Conservation (phyloP, 306 rosid species). For the Lithocarpus polystachyus region DNA sequence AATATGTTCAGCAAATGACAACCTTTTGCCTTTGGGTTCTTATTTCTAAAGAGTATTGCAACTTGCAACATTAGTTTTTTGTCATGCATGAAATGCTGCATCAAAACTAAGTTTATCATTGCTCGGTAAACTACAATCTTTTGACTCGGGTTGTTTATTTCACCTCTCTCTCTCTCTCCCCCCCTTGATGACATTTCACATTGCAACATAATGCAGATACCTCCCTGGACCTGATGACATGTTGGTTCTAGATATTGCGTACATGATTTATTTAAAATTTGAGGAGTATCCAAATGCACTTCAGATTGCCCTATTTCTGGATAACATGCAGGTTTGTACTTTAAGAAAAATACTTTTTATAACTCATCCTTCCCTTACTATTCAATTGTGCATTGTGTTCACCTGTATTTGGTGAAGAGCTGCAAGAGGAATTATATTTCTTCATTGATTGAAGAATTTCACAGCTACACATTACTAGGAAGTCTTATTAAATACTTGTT, state of each 20-base stretch:
- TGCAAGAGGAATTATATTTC: neutral
- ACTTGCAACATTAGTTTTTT: neutral
- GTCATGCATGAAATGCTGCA: neutral
- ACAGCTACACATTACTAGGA: neutral
- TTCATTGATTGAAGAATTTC: neutral
- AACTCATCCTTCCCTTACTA: neutral
- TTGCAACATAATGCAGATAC: slow-evolving; percentile 52
- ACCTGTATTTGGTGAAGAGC: neutral
- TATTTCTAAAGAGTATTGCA: neutral
- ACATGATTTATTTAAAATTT: slow-evolving; percentile 65
- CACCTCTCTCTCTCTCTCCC: neutral
- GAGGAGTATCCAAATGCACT: slow-evolving; percentile 88
- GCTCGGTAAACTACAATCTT: slow-evolving; percentile 1
- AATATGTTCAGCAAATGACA: slow-evolving; percentile 4
- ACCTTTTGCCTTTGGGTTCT: neutral
- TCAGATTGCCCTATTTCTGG: slow-evolving; percentile 83
- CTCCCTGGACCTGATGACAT: slow-evolving; percentile 94
- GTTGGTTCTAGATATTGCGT: slow-evolving; percentile 87
- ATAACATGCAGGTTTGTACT: slow-evolving; percentile 65
- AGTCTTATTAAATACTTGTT: neutral
- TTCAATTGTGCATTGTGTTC: slow-evolving; percentile 27
- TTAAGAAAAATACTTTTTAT: slow-evolving; percentile 20
- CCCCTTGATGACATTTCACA: neutral
- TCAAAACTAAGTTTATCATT: neutral
- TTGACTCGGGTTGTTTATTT: slow-evolving; percentile 1